Percentiles rank a stretch among this genome's conserved stretches.
phyloP scores from a whole-genome alignment of 2,329 filamentous ascomycete genomes.

The Botryotinia narcissicola region DNA sequence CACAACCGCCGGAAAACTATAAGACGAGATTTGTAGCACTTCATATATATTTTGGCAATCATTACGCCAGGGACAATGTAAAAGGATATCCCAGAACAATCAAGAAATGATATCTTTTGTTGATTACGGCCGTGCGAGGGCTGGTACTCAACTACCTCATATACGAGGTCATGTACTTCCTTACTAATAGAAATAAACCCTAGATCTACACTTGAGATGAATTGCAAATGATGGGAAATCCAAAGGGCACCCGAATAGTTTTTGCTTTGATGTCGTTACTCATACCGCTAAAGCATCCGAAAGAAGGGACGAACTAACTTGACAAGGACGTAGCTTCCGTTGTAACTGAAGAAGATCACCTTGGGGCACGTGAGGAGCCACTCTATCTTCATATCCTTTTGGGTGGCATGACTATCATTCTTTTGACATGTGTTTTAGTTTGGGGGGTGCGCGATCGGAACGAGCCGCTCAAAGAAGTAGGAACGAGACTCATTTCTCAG shows the following conservation, averaged over 20 bases:
- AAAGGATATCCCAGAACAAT: background rate
- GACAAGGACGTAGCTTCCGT: background rate
- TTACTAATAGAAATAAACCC: background rate
- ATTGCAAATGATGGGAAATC: background rate
- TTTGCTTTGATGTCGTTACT: background rate
- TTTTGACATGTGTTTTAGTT: background rate
- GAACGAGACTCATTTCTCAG: background rate
- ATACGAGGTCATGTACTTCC: background rate
- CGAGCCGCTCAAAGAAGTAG: background rate
- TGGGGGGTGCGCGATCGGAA: background rate
- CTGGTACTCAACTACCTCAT: background rate
- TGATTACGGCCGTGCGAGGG: background rate
- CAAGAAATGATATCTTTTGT: background rate
- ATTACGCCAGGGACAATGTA: background rate
- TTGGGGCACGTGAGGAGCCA: background rate
- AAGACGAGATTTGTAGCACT: background rate
- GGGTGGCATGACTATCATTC: background rate
- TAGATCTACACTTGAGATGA: background rate
- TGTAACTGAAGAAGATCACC: background rate
- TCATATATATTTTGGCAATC: background rate
- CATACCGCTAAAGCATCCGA: background rate
- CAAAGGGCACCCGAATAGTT: background rate
- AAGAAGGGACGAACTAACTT: background rate
- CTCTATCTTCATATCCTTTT: background rate
- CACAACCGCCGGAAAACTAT: background rate